Conservation (phyloP, 495 filamentous ascomycete genomes). For the Talaromyces borbonicus region DNA sequence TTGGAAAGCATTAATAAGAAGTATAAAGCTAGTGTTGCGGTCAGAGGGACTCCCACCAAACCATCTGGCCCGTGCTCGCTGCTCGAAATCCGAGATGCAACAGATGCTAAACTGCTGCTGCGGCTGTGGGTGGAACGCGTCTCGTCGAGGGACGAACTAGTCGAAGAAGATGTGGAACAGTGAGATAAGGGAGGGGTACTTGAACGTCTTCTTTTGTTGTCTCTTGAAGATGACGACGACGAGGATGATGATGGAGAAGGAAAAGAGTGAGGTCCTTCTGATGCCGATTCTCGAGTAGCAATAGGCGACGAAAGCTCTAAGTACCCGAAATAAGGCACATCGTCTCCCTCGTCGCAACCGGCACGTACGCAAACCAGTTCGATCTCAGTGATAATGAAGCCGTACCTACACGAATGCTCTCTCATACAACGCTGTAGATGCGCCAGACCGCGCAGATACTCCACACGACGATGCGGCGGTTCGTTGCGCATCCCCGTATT, state of each 20-base stretch:
- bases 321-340: slow-evolving; percentile 71
- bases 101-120: background rate
- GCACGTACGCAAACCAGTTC: slow-evolving; percentile 85
- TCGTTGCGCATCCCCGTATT: slow-evolving; percentile 88
- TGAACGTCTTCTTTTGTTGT: background rate
- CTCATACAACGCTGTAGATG: slow-evolving; percentile 85
- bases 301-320: slow-evolving; percentile 65
- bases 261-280: too few species aligned
- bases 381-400: slow-evolving; percentile 91
- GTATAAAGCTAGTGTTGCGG: slow-evolving; percentile 60
- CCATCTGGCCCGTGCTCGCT: slow-evolving; percentile 8
- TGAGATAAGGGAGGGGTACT: slow-evolving; percentile 16
- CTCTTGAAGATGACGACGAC: too few species aligned
- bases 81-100: slow-evolving; percentile 5
- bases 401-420: slow-evolving; percentile 84
- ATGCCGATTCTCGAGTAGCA: slow-evolving; percentile 29
- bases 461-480: slow-evolving; percentile 64
- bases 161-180: slow-evolving; percentile 15
- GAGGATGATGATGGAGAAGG: too few species aligned
- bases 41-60: slow-evolving; percentile 45
- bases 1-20: slow-evolving; percentile 79
- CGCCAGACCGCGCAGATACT: slow-evolving; percentile 75
- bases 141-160: background rate
- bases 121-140: background rate
- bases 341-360: slow-evolving; percentile 53